Evolutionary conservation across 2,329 filamentous ascomycete species (phyloP), one percentile per base, ranked within the genome.

Genomic region (Aspergillus thermomutatus): DNA sequence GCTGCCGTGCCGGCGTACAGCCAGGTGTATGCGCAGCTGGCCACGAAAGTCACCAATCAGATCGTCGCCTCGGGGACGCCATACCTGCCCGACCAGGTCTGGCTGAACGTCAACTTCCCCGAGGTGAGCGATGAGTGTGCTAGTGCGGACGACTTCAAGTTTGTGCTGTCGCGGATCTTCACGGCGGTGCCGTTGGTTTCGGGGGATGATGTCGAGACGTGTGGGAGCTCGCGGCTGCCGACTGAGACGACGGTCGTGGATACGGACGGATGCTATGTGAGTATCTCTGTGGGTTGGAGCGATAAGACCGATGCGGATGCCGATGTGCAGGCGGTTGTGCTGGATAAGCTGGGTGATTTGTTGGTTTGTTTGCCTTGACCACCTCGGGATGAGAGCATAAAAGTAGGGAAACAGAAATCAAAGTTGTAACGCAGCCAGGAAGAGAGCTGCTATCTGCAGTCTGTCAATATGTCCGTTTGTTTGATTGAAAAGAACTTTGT

Each of bases 51-150:
- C 5, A 86, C 84, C 7, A 73, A 82, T 51, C 75, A 76, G 2
- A 65, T 90, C 41, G 67, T 87, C 27, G 76, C 71, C 1, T 78
- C 81, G 0, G 85, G 85, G 41, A 77, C 77, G 41, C 87, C 88
- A 0, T 89, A 87, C 66, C 77, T 90, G 3, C 87, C 87, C 0
- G 64, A 75, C 0, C 78, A 81, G 48, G 78, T 83, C 2, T 89
- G 80, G 69, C 79, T 90, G 31, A 90, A 90, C 62, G 86, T 90
- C 64, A 90, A 90, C 73, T 88, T 88, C 65, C 84, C 84, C 4
- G 57, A 46, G 4, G 80, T 83, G 1, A 72, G 67, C 1, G 71
- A 74, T 5, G 77, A 69, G 0, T 90, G 87, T 73, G 78, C 74
- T 11, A 73, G 75, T 23, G 69, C 80, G 0, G 73, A 74, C 28